Conservation (phyloP, 495 filamentous ascomycete species). For the Bombardia bombarda region DNA sequence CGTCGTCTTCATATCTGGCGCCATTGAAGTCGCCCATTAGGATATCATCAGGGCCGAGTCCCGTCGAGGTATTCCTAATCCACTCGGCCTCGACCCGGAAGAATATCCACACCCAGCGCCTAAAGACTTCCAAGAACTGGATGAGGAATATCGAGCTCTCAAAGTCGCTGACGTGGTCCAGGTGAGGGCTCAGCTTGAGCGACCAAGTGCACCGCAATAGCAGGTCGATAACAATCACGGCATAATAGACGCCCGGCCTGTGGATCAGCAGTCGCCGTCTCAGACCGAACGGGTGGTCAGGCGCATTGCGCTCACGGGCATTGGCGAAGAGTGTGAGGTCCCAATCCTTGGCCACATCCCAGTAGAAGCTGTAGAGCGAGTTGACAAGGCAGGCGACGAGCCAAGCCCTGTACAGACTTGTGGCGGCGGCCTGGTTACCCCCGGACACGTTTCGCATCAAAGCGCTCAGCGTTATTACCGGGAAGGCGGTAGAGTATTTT, state of each 20-base stretch:
- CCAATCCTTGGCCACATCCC: conserved; percentile 97
- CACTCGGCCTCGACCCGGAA: conserved; percentile 91
- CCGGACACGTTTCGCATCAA: conserved; percentile 62
- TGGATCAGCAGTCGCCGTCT: conserved; percentile 65
- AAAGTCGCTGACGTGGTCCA: conserved; percentile 74
- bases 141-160: conserved; percentile 82
- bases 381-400: conserved; percentile 62
- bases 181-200: conserved; percentile 68
- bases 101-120: conserved; percentile 96
- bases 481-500: conserved; percentile 89
- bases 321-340: conserved; percentile 73
- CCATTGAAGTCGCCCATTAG: conserved; percentile 35
- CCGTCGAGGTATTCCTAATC: conserved; percentile 40
- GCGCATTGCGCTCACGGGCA: conserved; percentile 37
- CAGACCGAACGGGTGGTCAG: conserved; percentile 68
- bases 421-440: conserved; percentile 28
- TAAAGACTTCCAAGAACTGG: conserved; percentile 73
- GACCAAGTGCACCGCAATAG: conserved; percentile 83
- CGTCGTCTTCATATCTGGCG: conserved; percentile 33
- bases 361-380: conserved; percentile 90
- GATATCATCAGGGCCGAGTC: conserved; percentile 35
- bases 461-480: conserved; percentile 72
- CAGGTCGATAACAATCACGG: conserved; percentile 70
- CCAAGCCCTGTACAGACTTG: conserved; percentile 45
- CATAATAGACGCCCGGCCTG: conserved; percentile 65